Evolutionary conservation across 129 eudicot species (phyloP), one percentile per base, ranked within the genome.

Genomic region (Escallonia rubra): DNA sequence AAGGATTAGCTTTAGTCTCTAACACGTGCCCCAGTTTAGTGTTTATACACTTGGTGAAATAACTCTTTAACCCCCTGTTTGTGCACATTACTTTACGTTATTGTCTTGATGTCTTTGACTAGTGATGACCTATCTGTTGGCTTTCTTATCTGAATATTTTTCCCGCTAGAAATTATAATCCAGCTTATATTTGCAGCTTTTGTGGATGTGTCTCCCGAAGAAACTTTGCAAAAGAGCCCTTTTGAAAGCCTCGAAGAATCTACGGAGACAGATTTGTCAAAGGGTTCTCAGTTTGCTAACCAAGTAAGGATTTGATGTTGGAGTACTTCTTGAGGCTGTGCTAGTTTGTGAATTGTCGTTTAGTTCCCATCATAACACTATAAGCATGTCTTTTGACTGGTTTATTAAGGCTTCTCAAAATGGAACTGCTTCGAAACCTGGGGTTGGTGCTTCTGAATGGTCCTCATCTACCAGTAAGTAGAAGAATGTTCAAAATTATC

Each of bases 131-230:
- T 67, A 51, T 5, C 14, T 51, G 9, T 14, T 43, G 61, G 55
- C 39, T 5, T 15, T 57, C 38, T 43, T 53, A 12, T 76, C 14
- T 10, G 50, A 42, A 67, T 46, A 15, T 39, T 50, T 14, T 62
- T 41, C 43, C 7, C 7, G 34, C 12, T 5, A 55, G 43, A 66
- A 15, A 59, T 53, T 12, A 23, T 79, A 44, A 68, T 49, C 55
- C 15, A 38, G 4, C 52, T 10, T 57, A 59, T 34, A n/a, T 8
- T 51, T 84, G 49, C 83, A 89, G 99, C 96, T 65, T 93, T 93
- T 68, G 91, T 76, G 47, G 99, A 93, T 63, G 92, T 93, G 65
- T 86, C 99, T 43, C 99, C 96, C 50, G 96, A 84, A 56, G 99
- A 93, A 72, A 85, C 90, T 48, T 16, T 86, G 65, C 81, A 82